Evolutionary conservation across 768 basidiomycete species (phyloP), one percentile per base, ranked within the genome.

Genomic region (Brasilioporus rufonigricans): DNA sequence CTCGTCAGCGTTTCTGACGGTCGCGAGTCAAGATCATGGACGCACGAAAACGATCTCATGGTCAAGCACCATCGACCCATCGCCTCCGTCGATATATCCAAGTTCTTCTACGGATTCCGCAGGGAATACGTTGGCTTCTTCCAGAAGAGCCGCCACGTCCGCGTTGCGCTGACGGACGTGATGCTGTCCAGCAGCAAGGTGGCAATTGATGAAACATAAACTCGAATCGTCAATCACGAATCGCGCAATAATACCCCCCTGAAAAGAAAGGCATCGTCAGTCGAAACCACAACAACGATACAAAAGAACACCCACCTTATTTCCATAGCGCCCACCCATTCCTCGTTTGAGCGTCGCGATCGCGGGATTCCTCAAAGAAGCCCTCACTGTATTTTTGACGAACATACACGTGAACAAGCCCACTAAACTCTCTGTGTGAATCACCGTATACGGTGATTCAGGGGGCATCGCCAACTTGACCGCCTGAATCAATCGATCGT

Each of bases 171-270:
- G 79, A 1, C 89, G 81, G 18, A 89, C 81, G 47, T 89, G 88
- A 52, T 82, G 80, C 64, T 98, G 95, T 1, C 96, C 96, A 7
- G 93, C 92, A n/a, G 95, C 96, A 55, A 99, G 81, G 77, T 99
- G 96, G 60, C 91, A 93, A 72, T 99, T 99, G 74, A 98, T 84
- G 64, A 97, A 89, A 72, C 96, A 98, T 14, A 98, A 67, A 0
- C 92, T 95, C 2, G 94, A 89, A 69, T 98, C 93, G 56, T 93
- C 93, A 43, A 98, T 79, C 8, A 94, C 82, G 57, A 97, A 85
- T 19, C 95, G 84, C 4, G 89, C 83, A n/a, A 94, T 81, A 58
- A 97, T 94, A 0, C 87, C 94, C 10, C 94, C 94, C 91, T 94
- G 61, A 52, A 32, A 48, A n/a, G 24, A 45, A 29, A 11, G 8